Percentiles rank a stretch among this genome's conserved stretches.
These are phyloP conservation scores for Carex parvula DNA, from an alignment of 176 grass and related monocot genomes.

Conservation along the genomic window DNA sequence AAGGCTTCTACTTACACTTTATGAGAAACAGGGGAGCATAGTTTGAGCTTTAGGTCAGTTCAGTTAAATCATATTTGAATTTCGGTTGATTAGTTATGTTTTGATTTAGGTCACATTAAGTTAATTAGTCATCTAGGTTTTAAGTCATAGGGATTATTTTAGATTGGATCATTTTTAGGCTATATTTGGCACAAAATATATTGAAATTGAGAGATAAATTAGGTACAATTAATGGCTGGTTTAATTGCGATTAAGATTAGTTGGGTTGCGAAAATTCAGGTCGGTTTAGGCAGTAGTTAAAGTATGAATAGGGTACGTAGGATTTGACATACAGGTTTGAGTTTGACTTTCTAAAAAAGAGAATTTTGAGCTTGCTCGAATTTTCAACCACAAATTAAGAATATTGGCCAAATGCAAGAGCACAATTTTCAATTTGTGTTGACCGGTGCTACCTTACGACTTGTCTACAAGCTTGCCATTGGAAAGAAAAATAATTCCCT, in stretches of 20 bases:
- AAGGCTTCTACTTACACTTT: neutral
- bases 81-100: neutral
- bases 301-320: neutral
- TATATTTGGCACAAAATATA: too few relatives aligned
- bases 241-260: neutral
- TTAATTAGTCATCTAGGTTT: too few relatives aligned
- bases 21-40: neutral
- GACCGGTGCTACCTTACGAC: neutral
- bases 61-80: neutral
- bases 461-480: neutral
- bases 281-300: neutral
- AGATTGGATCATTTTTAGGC: neutral
- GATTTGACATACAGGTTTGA: neutral
- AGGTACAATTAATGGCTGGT: neutral
- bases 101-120: neutral
- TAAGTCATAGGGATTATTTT: too few relatives aligned
- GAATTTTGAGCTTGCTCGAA: neutral
- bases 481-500: neutral
- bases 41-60: neutral
- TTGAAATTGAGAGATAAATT: neutral
- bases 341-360: neutral
- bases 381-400: neutral
- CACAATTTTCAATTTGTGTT: constrained; percentile 4
- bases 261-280: neutral
- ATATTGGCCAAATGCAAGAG: neutral